Evolutionary conservation across 2,329 filamentous ascomycete species (phyloP).

Genomic region (Exophiala mesophila): DNA sequence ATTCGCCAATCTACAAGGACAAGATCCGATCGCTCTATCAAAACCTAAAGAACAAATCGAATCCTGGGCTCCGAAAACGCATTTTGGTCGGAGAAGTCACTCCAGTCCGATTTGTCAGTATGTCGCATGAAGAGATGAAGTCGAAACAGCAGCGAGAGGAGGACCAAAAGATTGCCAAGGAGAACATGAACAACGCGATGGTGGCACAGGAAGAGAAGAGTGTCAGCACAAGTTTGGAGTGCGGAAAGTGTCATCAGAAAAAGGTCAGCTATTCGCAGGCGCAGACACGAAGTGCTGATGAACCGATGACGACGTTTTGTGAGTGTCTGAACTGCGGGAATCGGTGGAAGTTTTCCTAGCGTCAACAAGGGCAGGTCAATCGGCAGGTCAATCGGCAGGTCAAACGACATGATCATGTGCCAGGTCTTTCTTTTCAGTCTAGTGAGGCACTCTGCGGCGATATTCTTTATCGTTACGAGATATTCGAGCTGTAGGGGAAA

Average conservation of each 20-base stretch:
- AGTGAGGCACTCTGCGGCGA: too few relatives aligned
- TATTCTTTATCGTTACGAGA: too few relatives aligned
- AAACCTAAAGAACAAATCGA: slow-evolving; percentile 90
- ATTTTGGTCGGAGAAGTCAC: slow-evolving; percentile 71
- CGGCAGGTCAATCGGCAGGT: too few relatives aligned
- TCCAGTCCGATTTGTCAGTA: slow-evolving; percentile 70
- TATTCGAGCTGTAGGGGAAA: too few relatives aligned
- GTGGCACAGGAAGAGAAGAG: slow-evolving; percentile 87
- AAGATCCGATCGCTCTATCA: slow-evolving; percentile 92
- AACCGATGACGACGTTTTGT: slow-evolving; percentile 59
- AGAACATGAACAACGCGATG: slow-evolving; percentile 97
- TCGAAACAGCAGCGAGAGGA: slow-evolving; percentile 72
- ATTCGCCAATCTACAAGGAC: slow-evolving; percentile 66
- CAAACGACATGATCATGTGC: too few relatives aligned
- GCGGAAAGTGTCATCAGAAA: slow-evolving; percentile 86
- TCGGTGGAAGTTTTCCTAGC: slow-evolving; percentile 36
- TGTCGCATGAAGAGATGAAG: slow-evolving; percentile 89
- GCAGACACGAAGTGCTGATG: slow-evolving; percentile 91
- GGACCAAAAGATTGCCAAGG: slow-evolving; percentile 71
- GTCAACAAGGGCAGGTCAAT: too few relatives aligned
- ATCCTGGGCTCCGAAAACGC: slow-evolving; percentile 67
- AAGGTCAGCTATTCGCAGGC: slow-evolving; percentile 95
- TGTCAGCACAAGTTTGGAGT: slow-evolving; percentile 81
- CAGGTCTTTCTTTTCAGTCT: too few relatives aligned
- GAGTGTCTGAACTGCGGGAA: slow-evolving; percentile 46